A percentile compares a stretch with the other conserved stretches of the same genome.
These are phyloP conservation scores for Xylaria sp. DNA, from an alignment of 2,329 filamentous ascomycete genomes.

Conservation along the genomic window DNA sequence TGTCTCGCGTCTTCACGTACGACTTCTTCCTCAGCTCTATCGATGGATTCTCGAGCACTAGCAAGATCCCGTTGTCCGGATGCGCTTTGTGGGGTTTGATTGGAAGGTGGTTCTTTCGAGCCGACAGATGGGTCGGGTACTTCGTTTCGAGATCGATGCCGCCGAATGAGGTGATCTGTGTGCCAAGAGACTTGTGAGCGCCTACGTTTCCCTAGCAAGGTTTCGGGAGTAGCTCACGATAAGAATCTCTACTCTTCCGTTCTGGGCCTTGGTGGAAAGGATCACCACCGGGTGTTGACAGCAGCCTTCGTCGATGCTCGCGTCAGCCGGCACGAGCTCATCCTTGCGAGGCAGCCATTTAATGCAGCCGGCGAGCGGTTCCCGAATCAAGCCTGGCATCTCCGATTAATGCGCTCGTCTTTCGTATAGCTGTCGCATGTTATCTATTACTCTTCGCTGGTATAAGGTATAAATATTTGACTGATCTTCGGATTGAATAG, in stretches of 20 bases:
- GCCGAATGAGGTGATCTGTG: slow-evolving; percentile 23
- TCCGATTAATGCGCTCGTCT: background rate
- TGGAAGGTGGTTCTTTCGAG: slow-evolving; percentile 17
- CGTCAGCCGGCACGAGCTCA: background rate
- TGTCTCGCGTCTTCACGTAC: slow-evolving; percentile 13
- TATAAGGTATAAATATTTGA: background rate
- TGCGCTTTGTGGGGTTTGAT: slow-evolving; percentile 19
- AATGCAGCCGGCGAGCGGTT: slow-evolving; percentile 22
- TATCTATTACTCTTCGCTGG: background rate
- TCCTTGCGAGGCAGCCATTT: slow-evolving; percentile 24
- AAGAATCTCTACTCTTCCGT: slow-evolving; percentile 15
- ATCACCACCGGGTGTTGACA: slow-evolving; percentile 21
- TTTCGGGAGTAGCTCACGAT: slow-evolving; percentile 5
- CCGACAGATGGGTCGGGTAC: background rate
- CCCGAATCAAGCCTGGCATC: slow-evolving; percentile 19
- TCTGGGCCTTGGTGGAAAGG: background rate
- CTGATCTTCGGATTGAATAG: background rate
- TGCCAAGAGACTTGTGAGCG: background rate
- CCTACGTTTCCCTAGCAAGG: background rate
- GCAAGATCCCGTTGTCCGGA: slow-evolving; percentile 18
- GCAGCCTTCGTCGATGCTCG: slow-evolving; percentile 18
- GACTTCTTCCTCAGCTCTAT: slow-evolving; percentile 13
- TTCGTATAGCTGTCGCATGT: background rate
- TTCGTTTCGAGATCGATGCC: slow-evolving; percentile 13
- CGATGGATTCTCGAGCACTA: background rate